Percentiles rank a stretch among this genome's conserved stretches.
These are phyloP conservation scores for Talaromyces thailandensis DNA, from an alignment of 495 filamentous ascomycete genomes.

Conservation along the genomic window DNA sequence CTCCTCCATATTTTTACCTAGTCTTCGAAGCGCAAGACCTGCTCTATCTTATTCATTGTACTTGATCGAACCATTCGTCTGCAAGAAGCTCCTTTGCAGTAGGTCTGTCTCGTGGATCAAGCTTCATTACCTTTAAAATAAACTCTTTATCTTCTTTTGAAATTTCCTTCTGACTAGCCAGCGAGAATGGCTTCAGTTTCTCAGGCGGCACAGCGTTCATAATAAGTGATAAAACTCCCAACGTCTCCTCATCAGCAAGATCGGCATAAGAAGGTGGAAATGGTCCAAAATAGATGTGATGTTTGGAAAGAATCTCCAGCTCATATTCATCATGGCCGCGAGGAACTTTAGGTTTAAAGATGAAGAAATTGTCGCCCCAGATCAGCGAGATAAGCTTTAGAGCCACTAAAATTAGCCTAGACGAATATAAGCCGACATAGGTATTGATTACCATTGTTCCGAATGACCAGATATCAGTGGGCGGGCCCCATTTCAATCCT, in stretches of 20 bases:
- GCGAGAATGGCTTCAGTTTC: slow-evolving; percentile 14
- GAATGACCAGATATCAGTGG: slow-evolving; percentile 35
- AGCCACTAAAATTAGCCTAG: slow-evolving; percentile 2
- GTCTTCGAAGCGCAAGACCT: too few relatives aligned
- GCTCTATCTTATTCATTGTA: neutral
- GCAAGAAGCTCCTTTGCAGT: slow-evolving; percentile 14
- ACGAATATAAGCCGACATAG: neutral
- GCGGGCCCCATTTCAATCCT: slow-evolving; percentile 19
- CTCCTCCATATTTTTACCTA: too few relatives aligned
- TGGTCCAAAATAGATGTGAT: slow-evolving; percentile 33
- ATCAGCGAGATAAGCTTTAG: slow-evolving; percentile 31
- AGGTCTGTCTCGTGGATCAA: slow-evolving; percentile 20
- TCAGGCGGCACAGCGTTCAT: slow-evolving; percentile 16
- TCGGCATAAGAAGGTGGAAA: slow-evolving; percentile 29
- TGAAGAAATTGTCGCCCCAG: slow-evolving; percentile 28
- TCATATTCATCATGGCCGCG: slow-evolving; percentile 22
- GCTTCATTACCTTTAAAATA: slow-evolving; percentile 17
- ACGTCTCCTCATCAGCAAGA: slow-evolving; percentile 10
- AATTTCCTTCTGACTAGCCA: slow-evolving; percentile 14
- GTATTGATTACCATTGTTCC: slow-evolving; percentile 20
- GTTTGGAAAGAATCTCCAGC: slow-evolving; percentile 32
- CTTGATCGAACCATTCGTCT: slow-evolving; percentile 14
- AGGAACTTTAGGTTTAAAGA: slow-evolving; percentile 33
- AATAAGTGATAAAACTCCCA: slow-evolving; percentile 12
- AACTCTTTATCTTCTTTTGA: slow-evolving; percentile 17